A percentile compares a stretch with the other conserved stretches of the same genome.
Evolutionary conservation across 2,329 filamentous ascomycete genomes (phyloP).

Genomic region (Amphichorda felina): DNA sequence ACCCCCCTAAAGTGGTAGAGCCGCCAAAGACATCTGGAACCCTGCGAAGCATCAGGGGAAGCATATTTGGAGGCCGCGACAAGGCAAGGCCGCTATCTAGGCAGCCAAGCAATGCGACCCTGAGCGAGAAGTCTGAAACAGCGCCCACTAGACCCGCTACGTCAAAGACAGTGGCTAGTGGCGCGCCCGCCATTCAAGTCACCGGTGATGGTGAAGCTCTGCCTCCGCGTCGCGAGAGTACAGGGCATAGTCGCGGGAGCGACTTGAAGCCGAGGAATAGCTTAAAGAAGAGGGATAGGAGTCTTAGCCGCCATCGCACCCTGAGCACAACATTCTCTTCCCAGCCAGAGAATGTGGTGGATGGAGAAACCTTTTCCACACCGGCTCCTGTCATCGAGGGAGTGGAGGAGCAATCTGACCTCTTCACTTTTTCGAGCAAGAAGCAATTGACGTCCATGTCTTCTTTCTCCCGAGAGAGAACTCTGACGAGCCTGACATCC

Average conservation of each 20-base stretch:
- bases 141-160: conserved; percentile 20
- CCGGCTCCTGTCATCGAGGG: conserved; percentile 26
- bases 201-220: conserved; percentile 47
- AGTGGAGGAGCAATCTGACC: conserved; percentile 22
- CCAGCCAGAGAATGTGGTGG: conserved; percentile 28
- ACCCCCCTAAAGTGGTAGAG: conserved; percentile 24
- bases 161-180: conserved; percentile 27
- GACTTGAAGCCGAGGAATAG: conserved; percentile 37
- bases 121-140: conserved; percentile 22
- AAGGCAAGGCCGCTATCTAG: conserved; percentile 30
- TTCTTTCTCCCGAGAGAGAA: conserved; percentile 29
- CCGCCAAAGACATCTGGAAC: conserved; percentile 64
- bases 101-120: conserved; percentile 20
- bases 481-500: conserved; percentile 32
- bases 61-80: conserved; percentile 58
- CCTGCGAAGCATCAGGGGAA: conserved; percentile 56
- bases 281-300: conserved; percentile 40
- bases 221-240: conserved; percentile 21
- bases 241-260: conserved; percentile 25
- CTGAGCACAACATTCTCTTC: conserved; percentile 26
- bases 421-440: conserved; percentile 29
- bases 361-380: conserved; percentile 39
- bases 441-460: conserved; percentile 24
- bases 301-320: conserved; percentile 31
- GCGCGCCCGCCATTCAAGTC: conserved; percentile 63